Base-by-base conservation (phyloP, 2,329 filamentous ascomycete genomes). In the Rhytidhysteron rufulum region DNA sequence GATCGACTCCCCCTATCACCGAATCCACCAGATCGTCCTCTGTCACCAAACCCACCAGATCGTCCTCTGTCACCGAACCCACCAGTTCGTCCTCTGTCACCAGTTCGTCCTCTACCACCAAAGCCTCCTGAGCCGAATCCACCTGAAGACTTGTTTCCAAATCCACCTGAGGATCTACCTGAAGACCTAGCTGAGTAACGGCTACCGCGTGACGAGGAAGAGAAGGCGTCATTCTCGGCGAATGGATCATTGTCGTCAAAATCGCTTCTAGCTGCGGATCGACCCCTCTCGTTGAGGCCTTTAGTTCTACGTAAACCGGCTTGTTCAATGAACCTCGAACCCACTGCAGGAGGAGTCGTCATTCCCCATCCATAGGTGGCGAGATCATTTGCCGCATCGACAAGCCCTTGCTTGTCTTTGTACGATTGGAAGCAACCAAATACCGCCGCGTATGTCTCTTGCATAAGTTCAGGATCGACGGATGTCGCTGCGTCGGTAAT, bases 361-460 rank as follows among this genome's bases (percentile, higher is more conserved):
- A 76, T 63, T 5, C 70, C 68, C 66, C 71, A 77, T 5, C 73
- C 72, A 44, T 70, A 65, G 31, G 66, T 59, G 6, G 70, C 65
- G 15, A 71, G 55, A 35, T 66, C 54, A 46, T 75, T 74, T 20
- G 75, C 60, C 8, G 62, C 58, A 11, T 67, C 56, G n/a, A 77
- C 45, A 8, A 75, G 56, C 7, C 43, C 48, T 6, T 62, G 55
- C 50, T 70, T 71, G 42, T 66, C 53, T 63, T 56, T 25, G 37
- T 66, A 57, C 56, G 71, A 67, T 25, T 67, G 60, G 50, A 66
- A 74, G 31, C 68, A 68, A 39, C 82, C 80, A 31, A 86, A 73
- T 33, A 79, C 60, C 7, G 78, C 75, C 15, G 67, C 61, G 64
- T 87, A 88, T 0, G 74, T 70, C 2, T 66, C 63, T 10, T 53